Percentiles rank a stretch among this genome's conserved stretches.
Evolutionary conservation across 768 basidiomycete genomes (phyloP).

Genomic region (Ramaria sp.): DNA sequence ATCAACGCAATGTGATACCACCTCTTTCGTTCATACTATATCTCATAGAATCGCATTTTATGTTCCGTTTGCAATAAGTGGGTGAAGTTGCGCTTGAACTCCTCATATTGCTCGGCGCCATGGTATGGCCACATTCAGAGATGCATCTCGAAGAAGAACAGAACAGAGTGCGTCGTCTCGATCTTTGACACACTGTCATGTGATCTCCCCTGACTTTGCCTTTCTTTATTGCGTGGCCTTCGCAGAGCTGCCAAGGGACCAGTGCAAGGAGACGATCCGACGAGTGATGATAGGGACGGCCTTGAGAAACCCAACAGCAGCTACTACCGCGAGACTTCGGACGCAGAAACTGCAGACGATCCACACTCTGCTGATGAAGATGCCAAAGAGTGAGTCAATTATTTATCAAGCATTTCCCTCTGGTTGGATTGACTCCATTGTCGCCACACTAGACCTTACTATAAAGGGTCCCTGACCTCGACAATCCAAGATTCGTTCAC

Average conservation of each 20-base stretch:
- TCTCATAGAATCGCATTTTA: conserved; percentile 28
- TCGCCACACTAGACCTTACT: background rate
- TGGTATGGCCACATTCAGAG: conserved; percentile 73
- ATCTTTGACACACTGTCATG: background rate
- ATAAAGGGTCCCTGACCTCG: background rate
- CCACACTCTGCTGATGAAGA: too few species aligned
- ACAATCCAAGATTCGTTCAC: background rate
- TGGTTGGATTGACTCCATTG: too few species aligned
- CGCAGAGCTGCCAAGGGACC: too few species aligned
- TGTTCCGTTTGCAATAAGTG: conserved; percentile 57
- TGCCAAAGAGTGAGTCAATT: too few species aligned
- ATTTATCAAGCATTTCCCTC: too few species aligned
- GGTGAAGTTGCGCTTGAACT: conserved; percentile 56
- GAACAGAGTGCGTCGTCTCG: background rate
- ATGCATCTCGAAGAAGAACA: conserved; percentile 41
- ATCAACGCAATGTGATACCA: background rate
- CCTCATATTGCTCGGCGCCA: conserved; percentile 70
- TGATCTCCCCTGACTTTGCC: background rate
- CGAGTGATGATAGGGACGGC: too few species aligned
- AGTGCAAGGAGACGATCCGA: too few species aligned
- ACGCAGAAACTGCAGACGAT: too few species aligned
- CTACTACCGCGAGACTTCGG: too few species aligned
- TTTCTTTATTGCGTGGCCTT: background rate
- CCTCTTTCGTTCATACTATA: background rate
- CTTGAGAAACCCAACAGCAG: too few species aligned